These are phyloP conservation scores for Lactifluus rugatus DNA, from an alignment of 768 basidiomycete genomes.

Conservation along the genomic window DNA sequence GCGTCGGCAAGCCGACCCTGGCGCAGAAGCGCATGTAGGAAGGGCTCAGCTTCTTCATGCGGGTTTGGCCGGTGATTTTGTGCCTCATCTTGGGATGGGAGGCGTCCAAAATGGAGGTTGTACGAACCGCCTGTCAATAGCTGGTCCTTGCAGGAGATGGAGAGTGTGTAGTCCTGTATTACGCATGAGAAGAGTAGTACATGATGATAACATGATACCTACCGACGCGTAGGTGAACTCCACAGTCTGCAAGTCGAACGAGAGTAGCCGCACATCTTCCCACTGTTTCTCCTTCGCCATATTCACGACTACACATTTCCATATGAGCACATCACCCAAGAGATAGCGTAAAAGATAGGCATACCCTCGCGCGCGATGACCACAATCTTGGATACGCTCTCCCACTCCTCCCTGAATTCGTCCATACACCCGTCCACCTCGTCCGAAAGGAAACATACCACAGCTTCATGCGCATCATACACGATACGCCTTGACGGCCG, in stretches of 20 bases:
- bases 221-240: slow-evolving; percentile 73
- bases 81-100: slow-evolving; percentile 2
- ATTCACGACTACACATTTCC: slow-evolving; percentile 52
- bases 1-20: slow-evolving; percentile 58
- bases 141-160: slow-evolving; percentile 72
- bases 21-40: slow-evolving; percentile 60
- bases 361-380: slow-evolving; percentile 84
- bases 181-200: background rate
- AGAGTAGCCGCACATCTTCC: slow-evolving; percentile 70
- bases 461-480: slow-evolving; percentile 80
- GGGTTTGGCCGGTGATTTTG: slow-evolving; percentile 45
- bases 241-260: slow-evolving; percentile 89
- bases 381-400: slow-evolving; percentile 85
- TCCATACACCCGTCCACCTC: slow-evolving; percentile 83
- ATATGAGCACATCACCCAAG: background rate
- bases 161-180: slow-evolving; percentile 60
- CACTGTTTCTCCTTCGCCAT: slow-evolving; percentile 68
- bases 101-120: slow-evolving; percentile 60
- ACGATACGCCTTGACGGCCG: slow-evolving; percentile 83
- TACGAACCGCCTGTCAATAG: slow-evolving; percentile 57
- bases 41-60: slow-evolving; percentile 70
- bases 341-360: slow-evolving; percentile 14
- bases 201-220: slow-evolving; percentile 14
- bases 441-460: slow-evolving; percentile 82
- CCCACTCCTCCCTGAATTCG: slow-evolving; percentile 89